Evolutionary conservation across 176 grass and related monocot genomes (phyloP).

Genomic region (Oropetium thomaeum): DNA sequence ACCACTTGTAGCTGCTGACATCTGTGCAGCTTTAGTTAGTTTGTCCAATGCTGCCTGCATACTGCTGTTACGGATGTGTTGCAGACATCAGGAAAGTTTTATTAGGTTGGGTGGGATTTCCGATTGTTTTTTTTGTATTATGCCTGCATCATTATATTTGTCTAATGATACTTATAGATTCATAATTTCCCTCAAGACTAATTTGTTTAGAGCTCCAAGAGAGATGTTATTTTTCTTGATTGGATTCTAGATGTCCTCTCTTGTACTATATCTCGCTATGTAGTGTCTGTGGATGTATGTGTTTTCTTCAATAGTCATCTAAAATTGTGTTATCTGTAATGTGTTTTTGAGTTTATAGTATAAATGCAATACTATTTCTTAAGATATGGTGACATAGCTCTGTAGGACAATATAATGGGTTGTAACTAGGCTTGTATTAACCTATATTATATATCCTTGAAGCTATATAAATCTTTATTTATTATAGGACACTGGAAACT

Average conservation of each 20-base stretch:
- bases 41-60: constrained; percentile 45
- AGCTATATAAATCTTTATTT: too few species aligned
- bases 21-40: background rate
- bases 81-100: constrained; percentile 9
- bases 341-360: background rate
- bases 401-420: background rate
- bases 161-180: constrained; percentile 1
- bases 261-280: background rate
- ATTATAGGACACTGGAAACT: too few species aligned
- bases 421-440: background rate
- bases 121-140: constrained; percentile 14
- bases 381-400: background rate
- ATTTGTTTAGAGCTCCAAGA: too few species aligned
- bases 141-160: background rate
- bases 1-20: background rate
- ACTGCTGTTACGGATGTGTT: constrained; percentile 5
- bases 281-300: background rate
- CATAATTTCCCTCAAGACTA: background rate
- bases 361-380: background rate
- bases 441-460: too few species aligned
- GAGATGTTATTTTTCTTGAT: too few species aligned
- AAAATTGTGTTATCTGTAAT: background rate
- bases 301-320: background rate
- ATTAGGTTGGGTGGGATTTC: background rate
- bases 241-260: background rate